These are phyloP conservation scores for Coccomyxa sp. DNA, from an alignment of 139 green algal genomes.

Conservation along the genomic window DNA sequence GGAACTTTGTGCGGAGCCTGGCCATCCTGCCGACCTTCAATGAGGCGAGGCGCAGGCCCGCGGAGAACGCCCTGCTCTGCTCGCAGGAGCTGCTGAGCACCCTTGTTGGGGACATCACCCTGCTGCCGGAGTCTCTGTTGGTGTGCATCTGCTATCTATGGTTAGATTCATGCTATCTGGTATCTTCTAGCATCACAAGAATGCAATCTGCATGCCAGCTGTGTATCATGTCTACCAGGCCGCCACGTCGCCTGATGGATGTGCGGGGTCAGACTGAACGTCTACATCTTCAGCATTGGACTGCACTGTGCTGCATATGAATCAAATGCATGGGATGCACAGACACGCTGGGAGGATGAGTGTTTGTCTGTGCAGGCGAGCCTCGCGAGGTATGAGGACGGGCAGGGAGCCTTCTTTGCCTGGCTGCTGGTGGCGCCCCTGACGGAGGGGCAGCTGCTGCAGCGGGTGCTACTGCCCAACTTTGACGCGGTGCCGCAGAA, in stretches of 20 bases:
- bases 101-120: background rate
- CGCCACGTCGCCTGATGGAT: background rate
- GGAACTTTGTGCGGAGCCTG: background rate
- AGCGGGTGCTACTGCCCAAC: conserved; percentile 12
- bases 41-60: background rate
- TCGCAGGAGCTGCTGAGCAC: background rate
- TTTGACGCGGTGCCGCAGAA: conserved; percentile 5
- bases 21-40: background rate
- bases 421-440: background rate
- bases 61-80: background rate
- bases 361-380: background rate
- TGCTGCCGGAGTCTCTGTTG: background rate
- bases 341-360: no score
- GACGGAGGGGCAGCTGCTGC: background rate
- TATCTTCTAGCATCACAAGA: background rate
- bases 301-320: no score
- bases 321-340: no score
- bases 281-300: background rate
- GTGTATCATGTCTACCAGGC: background rate
- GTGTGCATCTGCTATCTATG: background rate
- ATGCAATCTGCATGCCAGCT: background rate
- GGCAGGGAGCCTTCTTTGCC: background rate
- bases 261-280: background rate
- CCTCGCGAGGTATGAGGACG: background rate
- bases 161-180: background rate